Base-by-base conservation (phyloP, 1,284 basidiomycete genomes). In the Cryptococcus hybrid region DNA sequence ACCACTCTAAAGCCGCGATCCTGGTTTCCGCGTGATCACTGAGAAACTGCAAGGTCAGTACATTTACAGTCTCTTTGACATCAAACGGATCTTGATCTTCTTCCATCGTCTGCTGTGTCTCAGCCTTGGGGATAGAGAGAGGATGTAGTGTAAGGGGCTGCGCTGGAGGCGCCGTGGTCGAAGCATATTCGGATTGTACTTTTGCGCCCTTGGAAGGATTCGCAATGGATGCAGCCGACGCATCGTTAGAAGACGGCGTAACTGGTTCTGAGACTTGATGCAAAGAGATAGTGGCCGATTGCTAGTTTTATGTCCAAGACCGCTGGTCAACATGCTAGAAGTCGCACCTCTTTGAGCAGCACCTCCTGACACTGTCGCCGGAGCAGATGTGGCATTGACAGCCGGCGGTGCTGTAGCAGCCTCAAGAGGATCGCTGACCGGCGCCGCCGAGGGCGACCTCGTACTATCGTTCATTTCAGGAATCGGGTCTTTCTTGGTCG, bases 1-100 rank as follows among this genome's bases (percentile, higher is more conserved):
- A 81, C 96, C 96, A 99, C 78, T 96, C 93, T 64, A 99, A 80
- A 3, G 95, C 93, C 30, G 92, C 91, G 5, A 99, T 90, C 45
- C 95, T 82, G 1, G 96, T 98, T 73, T 97, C 92, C 69, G 96
- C 95, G 71, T 92, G 92, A 76, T 98, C 93, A 76, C 92, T 94
- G 74, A 97, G 75, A 71, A 99, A 93, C 69, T 97, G 93, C 53
- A 96, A 81, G 1, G 92, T 97, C 61, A 99, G 79, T 49, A 90
- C 89, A 69, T 90, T 91, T 54, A 99, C 93, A 0, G 93, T 98
- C 18, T 86, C 84, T 63, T 90, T 87, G 69, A 96, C 96, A 73
- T 98, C 92, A 69, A 99, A 92, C 1, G 85, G 83, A 71, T 96
- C 91, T n/a, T 79, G 75, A 46, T 88, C 85, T 35, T 57, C 54